Base-by-base conservation (phyloP, 176 grass and related monocot genomes). In the Eragrostis curvula region DNA sequence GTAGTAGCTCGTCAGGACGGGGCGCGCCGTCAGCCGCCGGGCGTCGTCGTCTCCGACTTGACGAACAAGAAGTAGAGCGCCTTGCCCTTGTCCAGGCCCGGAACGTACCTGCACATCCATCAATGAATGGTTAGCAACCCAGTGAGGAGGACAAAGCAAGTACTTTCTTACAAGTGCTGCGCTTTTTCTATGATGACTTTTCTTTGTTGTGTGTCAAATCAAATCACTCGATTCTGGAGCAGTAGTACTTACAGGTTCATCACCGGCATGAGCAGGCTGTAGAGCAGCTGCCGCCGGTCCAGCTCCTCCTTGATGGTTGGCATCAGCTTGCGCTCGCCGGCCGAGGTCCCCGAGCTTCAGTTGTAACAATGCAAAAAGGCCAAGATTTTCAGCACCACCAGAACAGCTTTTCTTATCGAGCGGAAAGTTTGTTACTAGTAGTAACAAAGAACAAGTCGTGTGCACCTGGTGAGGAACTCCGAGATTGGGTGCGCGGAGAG, bases 11-110 rank as follows among this genome's bases (percentile, higher is more conserved):
- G 92, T 94, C 32, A 89, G 86, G 43, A 87, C 89, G 25, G 89
- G 86, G 0, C 89, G 80, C 49, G 89, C 92, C 21, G 84, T 80
- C 0, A 94, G 0, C 88, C 92, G 51, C 92, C 89, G 3, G 92
- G 88, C 3, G 92, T 94, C 73, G 74, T 91, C 14, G 86, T 91
- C 89, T 94, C 92, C 28, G 92, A 87, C 67, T 94, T 91, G 52
- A 91, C 92, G 89, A 91, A 94, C 24, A 89, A 67, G 76, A 94
- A 94, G 86, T 94, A 89, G 47, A 94, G 89, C 23, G 77, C 92
- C 84, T 91, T 94, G 48, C 92, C 86, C 75, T 91, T 89, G 83
- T 94, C 86, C 60, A 91, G 66, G 3, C 86, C 86, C 0, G 86
- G 71, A 24, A 91, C 86, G 67, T 91, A 86, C 72, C 92, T 94